phyloP scores from a whole-genome alignment of 805 yeast genomes.

The Clavispora carvajalis region DNA sequence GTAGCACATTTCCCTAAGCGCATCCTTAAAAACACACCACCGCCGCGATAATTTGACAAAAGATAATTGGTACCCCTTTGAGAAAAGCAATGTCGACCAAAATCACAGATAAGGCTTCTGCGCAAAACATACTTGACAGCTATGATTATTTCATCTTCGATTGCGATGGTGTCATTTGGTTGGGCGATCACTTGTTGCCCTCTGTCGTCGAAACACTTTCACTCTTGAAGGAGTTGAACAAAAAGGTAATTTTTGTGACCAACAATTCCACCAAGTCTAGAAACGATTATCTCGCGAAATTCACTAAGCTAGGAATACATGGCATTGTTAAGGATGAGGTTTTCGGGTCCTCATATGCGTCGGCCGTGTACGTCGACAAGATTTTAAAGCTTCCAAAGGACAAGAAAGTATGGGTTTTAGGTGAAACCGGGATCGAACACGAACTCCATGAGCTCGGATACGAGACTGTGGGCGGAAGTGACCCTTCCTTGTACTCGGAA shows the following conservation, averaged over 20 bases:
- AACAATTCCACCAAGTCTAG: conserved; percentile 94
- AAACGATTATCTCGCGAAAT: conserved; percentile 67
- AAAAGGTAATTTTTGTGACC: conserved; percentile 83
- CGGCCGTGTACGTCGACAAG: conserved; percentile 78
- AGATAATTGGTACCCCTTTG: no score
- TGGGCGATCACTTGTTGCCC: conserved; percentile 79
- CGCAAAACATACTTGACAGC: conserved; percentile 48
- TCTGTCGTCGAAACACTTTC: conserved; percentile 69
- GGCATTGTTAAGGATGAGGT: conserved; percentile 57
- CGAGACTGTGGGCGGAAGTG: conserved; percentile 76
- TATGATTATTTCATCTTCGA: conserved; percentile 90
- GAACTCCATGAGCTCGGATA: conserved; percentile 77
- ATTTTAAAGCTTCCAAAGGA: conserved; percentile 69
- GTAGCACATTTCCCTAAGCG: neutral
- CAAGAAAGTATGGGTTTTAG: conserved; percentile 83
- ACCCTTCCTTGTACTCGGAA: conserved; percentile 45
- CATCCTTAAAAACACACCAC: neutral
- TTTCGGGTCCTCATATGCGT: conserved; percentile 88
- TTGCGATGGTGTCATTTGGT: conserved; percentile 97
- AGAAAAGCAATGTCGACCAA: conserved; percentile 43
- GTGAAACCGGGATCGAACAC: conserved; percentile 79
- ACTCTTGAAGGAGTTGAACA: conserved; percentile 48
- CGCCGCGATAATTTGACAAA: neutral
- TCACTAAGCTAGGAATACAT: conserved; percentile 52
- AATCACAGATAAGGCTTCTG: conserved; percentile 43